Base-by-base conservation (phyloP, 2,329 filamentous ascomycete genomes). In the Xylaria polymorpha region DNA sequence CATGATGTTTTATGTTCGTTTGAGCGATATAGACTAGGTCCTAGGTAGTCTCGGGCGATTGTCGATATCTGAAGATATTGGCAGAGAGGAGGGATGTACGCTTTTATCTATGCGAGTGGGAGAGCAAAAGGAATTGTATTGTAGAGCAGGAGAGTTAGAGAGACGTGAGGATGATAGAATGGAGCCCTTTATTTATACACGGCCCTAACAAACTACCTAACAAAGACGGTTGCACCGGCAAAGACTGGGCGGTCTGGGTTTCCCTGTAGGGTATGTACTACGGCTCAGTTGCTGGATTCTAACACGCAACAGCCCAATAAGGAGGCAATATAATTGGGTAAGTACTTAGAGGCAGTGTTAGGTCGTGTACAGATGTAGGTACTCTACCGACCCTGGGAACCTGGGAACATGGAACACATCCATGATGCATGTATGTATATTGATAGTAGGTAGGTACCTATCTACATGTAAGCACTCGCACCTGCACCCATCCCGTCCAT, bases 1-100 rank as follows among this genome's bases (percentile, higher is more conserved):
- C 82, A 84, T 81, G 77, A 39, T 64, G 35, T 37, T 37, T 64
- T 32, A 67, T 62, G n/a, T 44, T 51, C 48, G 51, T 41, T 20
- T 29, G 51, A 37, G 55, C 50, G 39, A 48, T 60, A 12, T 32
- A 37, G 32, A 56, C 25, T 29, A 29, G 25, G 25, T 29, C 25
- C 25, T 61, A 56, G n/a, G 10, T 18, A 7, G 15, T 1, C 25
- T 3, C n/a, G 25, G 25, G 25, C 25, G 15, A 29, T 58, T 15
- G 22, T 29, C 25, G 48, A 12, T 22, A 37, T 37, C 10, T 37
- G 25, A 37, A 22, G 20, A 41, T 32, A 8, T 35, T 29, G 25
- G 25, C 25, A 2, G 25, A 29, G 25, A 29, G 25, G 25, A 29
- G 25, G 25, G 25, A 29, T 29, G 25, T 29, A 29, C 3, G 41